Percentiles rank a stretch among this genome's conserved stretches.
These are phyloP conservation scores for Suillus discolor DNA, from an alignment of 768 basidiomycete genomes.

Conservation along the genomic window DNA sequence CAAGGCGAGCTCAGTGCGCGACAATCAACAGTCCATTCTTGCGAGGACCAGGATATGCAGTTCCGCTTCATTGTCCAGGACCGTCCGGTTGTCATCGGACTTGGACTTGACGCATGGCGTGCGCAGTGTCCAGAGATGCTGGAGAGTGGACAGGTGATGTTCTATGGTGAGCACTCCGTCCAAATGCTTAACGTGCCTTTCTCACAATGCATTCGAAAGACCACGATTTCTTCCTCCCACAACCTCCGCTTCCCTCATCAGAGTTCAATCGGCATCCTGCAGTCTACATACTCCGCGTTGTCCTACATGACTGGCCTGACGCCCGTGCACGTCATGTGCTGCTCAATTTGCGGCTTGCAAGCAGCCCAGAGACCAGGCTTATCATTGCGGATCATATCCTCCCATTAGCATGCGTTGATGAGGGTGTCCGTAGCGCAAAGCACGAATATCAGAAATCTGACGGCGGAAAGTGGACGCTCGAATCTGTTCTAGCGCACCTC, in stretches of 20 bases:
- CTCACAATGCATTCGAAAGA: slow-evolving; percentile 33
- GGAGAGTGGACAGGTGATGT: slow-evolving; percentile 51
- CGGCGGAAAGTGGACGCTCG: slow-evolving; percentile 28
- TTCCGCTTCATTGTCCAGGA: slow-evolving; percentile 63
- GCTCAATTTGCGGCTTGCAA: slow-evolving; percentile 43
- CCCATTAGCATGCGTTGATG: slow-evolving; percentile 69
- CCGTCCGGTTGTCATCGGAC: slow-evolving; percentile 51
- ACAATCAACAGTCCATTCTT: background rate
- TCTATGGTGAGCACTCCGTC: slow-evolving; percentile 45
- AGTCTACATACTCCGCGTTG: slow-evolving; percentile 69
- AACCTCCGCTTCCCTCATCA: slow-evolving; percentile 39
- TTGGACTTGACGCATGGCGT: slow-evolving; percentile 61
- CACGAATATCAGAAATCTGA: slow-evolving; percentile 19
- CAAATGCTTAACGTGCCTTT: background rate
- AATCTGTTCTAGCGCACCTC: slow-evolving; percentile 39
- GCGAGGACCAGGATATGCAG: slow-evolving; percentile 28
- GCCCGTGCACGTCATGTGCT: slow-evolving; percentile 49
- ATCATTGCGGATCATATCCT: slow-evolving; percentile 74
- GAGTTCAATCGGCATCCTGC: slow-evolving; percentile 45
- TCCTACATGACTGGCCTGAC: slow-evolving; percentile 83
- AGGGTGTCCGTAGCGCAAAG: slow-evolving; percentile 16
- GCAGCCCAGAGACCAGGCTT: slow-evolving; percentile 50
- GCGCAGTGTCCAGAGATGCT: slow-evolving; percentile 60
- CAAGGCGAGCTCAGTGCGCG: background rate
- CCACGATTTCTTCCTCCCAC: slow-evolving; percentile 78